Conservation (phyloP, 1,284 basidiomycete species). For the Pseudozyma pruni region DNA sequence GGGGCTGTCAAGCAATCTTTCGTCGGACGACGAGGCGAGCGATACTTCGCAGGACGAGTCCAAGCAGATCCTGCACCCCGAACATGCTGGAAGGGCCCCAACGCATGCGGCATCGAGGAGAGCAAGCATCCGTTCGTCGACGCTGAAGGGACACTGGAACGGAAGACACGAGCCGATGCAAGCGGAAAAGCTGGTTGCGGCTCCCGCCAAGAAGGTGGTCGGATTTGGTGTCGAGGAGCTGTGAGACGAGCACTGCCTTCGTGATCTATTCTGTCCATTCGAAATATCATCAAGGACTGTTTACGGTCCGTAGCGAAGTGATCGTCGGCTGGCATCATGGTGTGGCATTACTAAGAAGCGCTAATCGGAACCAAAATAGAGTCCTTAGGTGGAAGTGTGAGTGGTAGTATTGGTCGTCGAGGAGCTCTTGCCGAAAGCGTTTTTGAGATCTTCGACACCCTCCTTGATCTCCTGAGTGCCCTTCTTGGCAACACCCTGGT, state of each 20-base stretch:
- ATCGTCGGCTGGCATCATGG: too few species aligned
- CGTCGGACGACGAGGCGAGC: constrained; percentile 47
- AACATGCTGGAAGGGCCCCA: neutral
- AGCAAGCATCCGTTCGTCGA: constrained; percentile 33
- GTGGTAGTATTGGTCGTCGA: constrained; percentile 4
- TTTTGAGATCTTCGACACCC: constrained; percentile 14
- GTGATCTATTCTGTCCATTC: too few species aligned
- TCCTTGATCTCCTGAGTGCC: constrained; percentile 32
- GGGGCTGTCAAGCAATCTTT: constrained; percentile 35
- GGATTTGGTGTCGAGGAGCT: constrained; percentile 38
- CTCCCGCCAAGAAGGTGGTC: constrained; percentile 28
- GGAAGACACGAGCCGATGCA: constrained; percentile 9
- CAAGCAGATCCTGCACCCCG: constrained; percentile 17
- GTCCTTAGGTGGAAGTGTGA: constrained; percentile 1
- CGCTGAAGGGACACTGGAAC: constrained; percentile 36
- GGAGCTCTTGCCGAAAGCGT: constrained; percentile 6
- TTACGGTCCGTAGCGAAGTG: too few species aligned
- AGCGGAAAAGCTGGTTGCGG: constrained; percentile 25
- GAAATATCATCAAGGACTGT: too few species aligned
- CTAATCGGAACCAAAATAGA: too few species aligned
- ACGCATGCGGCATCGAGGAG: constrained; percentile 5
- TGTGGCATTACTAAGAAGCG: neutral
- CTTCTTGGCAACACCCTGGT: constrained; percentile 25
- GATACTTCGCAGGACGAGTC: constrained; percentile 33
- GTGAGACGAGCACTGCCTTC: neutral